Percentiles rank a stretch among this genome's conserved stretches.
phyloP scores from a whole-genome alignment of 2,329 filamentous ascomycete genomes.

The Huntiella abstrusa region DNA sequence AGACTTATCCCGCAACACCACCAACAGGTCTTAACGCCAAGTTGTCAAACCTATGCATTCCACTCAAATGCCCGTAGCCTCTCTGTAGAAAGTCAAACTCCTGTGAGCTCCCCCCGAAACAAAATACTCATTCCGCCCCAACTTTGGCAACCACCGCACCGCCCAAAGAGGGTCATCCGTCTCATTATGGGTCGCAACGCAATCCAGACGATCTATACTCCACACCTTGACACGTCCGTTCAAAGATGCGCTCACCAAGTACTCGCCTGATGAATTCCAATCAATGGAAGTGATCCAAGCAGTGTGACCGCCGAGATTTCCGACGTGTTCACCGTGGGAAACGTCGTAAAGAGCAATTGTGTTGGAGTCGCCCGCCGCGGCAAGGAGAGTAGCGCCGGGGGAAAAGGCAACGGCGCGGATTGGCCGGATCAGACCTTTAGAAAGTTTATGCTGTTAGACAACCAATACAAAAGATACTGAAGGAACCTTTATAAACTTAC shows the following conservation, averaged over 20 bases:
- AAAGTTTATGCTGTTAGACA: background rate
- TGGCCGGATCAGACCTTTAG: constrained; percentile 7
- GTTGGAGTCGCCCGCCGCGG: constrained; percentile 73
- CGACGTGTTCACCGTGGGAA: constrained; percentile 77
- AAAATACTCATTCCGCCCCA: constrained; percentile 49
- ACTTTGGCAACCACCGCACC: constrained; percentile 67
- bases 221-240: constrained; percentile 94
- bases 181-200: constrained; percentile 87
- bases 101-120: constrained; percentile 59
- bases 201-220: constrained; percentile 66
- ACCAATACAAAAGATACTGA: background rate
- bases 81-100: constrained; percentile 65
- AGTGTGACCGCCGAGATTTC: constrained; percentile 58
- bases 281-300: constrained; percentile 84
- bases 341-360: constrained; percentile 88
- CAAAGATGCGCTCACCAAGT: constrained; percentile 68
- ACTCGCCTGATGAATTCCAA: constrained; percentile 88
- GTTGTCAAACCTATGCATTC: background rate
- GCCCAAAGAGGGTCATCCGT: constrained; percentile 71
- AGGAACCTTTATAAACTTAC: constrained; percentile 22
- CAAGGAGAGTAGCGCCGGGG: constrained; percentile 64
- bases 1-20: no score
- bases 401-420: constrained; percentile 78
- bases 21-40: no score
- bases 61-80: constrained; percentile 53